These are phyloP conservation scores for Vanrija pseudolonga DNA, from an alignment of 1,284 basidiomycete genomes.

Conservation along the genomic window DNA sequence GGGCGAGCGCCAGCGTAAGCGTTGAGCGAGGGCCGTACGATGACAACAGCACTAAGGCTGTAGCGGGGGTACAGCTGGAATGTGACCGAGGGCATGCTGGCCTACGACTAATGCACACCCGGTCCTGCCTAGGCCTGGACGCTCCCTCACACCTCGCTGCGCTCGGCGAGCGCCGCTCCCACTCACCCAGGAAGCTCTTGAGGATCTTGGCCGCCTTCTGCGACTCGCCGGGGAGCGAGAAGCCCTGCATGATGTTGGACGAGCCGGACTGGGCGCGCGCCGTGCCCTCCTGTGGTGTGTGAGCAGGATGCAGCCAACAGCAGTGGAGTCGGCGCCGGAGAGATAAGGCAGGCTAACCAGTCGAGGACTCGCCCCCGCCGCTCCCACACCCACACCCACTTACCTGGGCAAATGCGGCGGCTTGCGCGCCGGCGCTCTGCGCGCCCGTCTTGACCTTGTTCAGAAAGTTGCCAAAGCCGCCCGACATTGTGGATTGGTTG, in stretches of 20 bases:
- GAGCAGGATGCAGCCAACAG: neutral
- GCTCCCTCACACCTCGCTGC: too few relatives aligned
- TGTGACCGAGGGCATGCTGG: too few relatives aligned
- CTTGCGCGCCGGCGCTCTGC: conserved; percentile 23
- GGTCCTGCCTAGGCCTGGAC: neutral
- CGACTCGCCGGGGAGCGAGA: conserved; percentile 79
- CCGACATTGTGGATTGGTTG: conserved; percentile 4
- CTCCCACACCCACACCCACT: neutral
- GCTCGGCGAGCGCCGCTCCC: neutral
- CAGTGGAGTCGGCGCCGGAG: neutral
- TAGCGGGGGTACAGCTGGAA: too few relatives aligned
- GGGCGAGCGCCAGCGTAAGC: neutral
- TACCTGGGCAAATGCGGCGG: conserved; percentile 31
- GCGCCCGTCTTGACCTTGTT: conserved; percentile 29
- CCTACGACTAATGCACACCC: too few relatives aligned
- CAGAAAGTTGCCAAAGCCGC: conserved; percentile 18
- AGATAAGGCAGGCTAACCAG: too few relatives aligned
- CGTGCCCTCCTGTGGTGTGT: conserved; percentile 31
- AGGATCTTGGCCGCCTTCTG: conserved; percentile 90
- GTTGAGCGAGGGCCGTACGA: neutral
- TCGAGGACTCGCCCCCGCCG: neutral
- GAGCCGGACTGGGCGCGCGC: conserved; percentile 39
- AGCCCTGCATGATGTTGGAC: conserved; percentile 67
- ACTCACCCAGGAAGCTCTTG: conserved; percentile 77
- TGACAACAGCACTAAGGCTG: neutral